A percentile compares a stretch with the other conserved stretches of the same genome.
phyloP scores from a whole-genome alignment of 2,329 filamentous ascomycete species.

The Xylariaceae sp. region DNA sequence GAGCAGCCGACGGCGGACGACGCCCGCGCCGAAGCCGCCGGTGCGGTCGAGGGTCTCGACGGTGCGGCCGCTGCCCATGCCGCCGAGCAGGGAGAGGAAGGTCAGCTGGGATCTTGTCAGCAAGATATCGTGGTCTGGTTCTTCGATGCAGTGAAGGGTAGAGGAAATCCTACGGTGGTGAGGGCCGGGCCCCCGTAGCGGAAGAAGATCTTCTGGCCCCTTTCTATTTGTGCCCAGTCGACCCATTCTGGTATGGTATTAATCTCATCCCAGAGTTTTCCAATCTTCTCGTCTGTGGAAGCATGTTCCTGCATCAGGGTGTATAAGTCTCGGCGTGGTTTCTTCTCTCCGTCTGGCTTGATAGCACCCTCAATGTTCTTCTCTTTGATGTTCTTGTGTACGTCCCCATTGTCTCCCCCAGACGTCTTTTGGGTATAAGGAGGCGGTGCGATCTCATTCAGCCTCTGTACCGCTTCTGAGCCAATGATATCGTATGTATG shows the following conservation, averaged over 20 bases:
- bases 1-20: conserved; percentile 57
- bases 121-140: too few species aligned
- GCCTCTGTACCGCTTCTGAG: conserved; percentile 58
- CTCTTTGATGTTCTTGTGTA: conserved; percentile 8
- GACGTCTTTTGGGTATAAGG: conserved; percentile 4
- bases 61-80: conserved; percentile 68
- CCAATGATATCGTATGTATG: conserved; percentile 65
- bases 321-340: conserved; percentile 55
- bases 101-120: conserved; percentile 38
- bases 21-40: conserved; percentile 66
- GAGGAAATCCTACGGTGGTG: conserved; percentile 40
- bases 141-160: too few species aligned
- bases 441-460: conserved; percentile 58
- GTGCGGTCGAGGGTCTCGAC: conserved; percentile 72
- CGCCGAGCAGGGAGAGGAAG: conserved; percentile 59
- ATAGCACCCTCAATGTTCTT: conserved; percentile 13
- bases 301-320: conserved; percentile 56
- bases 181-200: conserved; percentile 66
- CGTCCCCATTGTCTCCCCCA: background rate
- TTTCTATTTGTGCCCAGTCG: conserved; percentile 68
- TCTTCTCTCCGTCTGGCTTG: conserved; percentile 24
- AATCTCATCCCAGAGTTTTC: conserved; percentile 60
- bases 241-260: conserved; percentile 70
- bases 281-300: conserved; percentile 48
- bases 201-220: conserved; percentile 75